Conservation (phyloP, 768 basidiomycete species). For the Tubosaeta sp. region DNA sequence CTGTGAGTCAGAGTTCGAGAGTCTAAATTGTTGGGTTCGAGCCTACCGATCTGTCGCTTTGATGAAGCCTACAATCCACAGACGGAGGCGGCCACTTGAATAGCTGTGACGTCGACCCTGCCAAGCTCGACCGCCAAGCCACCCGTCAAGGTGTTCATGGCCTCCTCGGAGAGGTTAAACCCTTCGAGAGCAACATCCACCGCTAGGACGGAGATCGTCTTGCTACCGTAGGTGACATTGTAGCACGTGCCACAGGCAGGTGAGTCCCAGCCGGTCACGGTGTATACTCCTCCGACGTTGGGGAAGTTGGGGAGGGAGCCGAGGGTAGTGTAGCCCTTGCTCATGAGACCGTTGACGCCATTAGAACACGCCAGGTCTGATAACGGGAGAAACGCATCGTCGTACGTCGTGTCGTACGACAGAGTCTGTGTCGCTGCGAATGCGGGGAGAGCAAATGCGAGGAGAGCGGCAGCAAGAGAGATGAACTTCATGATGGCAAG, state of each 20-base stretch:
- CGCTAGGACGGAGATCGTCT: constrained; percentile 22
- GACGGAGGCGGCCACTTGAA: constrained; percentile 39
- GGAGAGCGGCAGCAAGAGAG: constrained; percentile 3
- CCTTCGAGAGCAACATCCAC: constrained; percentile 28
- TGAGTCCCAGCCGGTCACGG: constrained; percentile 29
- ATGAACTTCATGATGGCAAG: constrained; percentile 23
- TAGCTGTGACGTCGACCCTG: constrained; percentile 41
- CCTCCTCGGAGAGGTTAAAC: constrained; percentile 47
- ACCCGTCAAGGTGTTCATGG: constrained; percentile 54
- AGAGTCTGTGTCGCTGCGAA: constrained; percentile 16
- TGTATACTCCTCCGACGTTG: constrained; percentile 31
- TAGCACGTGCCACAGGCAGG: constrained; percentile 33
- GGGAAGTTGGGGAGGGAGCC: constrained; percentile 31
- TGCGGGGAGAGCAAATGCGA: constrained; percentile 15
- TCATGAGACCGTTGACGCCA: constrained; percentile 29
- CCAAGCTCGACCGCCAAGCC: constrained; percentile 46
- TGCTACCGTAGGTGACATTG: constrained; percentile 22
- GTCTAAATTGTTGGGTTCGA: neutral
- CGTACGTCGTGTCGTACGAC: constrained; percentile 33
- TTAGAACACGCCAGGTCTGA: constrained; percentile 29
- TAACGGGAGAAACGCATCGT: constrained; percentile 18
- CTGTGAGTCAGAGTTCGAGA: neutral
- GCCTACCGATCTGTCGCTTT: neutral
- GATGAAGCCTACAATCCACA: constrained; percentile 38
- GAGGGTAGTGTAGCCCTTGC: constrained; percentile 31